A percentile compares a stretch with the other conserved stretches of the same genome.
phyloP scores from a whole-genome alignment of 2,329 filamentous ascomycete genomes.

The Sphaerulina musiva region DNA sequence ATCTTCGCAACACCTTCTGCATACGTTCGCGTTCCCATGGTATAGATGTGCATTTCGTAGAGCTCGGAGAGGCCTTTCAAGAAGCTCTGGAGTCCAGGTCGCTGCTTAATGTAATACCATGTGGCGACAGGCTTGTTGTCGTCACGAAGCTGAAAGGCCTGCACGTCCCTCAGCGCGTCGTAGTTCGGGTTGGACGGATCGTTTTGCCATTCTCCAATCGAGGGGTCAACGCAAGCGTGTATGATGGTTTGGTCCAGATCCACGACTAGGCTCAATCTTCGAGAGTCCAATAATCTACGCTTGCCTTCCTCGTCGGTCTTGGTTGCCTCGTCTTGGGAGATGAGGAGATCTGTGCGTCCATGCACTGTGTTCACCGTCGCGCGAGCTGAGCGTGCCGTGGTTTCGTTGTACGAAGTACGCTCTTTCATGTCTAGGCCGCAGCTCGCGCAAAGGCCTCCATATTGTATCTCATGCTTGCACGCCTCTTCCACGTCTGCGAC shows the following conservation, averaged over 20 bases:
- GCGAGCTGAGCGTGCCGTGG: conserved; percentile 70
- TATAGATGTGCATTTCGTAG: conserved; percentile 97
- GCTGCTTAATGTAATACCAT: conserved; percentile 98
- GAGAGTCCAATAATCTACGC: conserved; percentile 67
- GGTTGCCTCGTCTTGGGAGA: conserved; percentile 74
- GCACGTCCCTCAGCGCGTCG: conserved; percentile 80
- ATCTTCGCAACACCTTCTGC: conserved; percentile 86
- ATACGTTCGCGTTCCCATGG: conserved; percentile 97
- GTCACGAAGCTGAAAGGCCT: conserved; percentile 80
- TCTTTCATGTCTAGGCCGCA: conserved; percentile 97
- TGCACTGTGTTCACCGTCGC: conserved; percentile 94
- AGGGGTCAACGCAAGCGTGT: conserved; percentile 94
- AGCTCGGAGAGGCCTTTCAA: conserved; percentile 68
- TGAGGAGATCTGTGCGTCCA: conserved; percentile 77
- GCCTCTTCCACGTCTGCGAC: conserved; percentile 79
- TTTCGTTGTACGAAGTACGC: conserved; percentile 68
- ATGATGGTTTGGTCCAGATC: conserved; percentile 98
- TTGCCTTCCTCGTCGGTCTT: conserved; percentile 82
- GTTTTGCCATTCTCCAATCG: conserved; percentile 88
- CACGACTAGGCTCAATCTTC: conserved; percentile 87
- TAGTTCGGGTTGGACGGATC: conserved; percentile 87
- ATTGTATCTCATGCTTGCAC: conserved; percentile 86
- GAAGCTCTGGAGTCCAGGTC: conserved; percentile 77
- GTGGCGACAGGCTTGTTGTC: conserved; percentile 69
- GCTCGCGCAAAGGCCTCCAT: conserved; percentile 79